Evolutionary conservation across 169 alveolate species (phyloP).

Genomic region (Eimeria tenella): DNA sequence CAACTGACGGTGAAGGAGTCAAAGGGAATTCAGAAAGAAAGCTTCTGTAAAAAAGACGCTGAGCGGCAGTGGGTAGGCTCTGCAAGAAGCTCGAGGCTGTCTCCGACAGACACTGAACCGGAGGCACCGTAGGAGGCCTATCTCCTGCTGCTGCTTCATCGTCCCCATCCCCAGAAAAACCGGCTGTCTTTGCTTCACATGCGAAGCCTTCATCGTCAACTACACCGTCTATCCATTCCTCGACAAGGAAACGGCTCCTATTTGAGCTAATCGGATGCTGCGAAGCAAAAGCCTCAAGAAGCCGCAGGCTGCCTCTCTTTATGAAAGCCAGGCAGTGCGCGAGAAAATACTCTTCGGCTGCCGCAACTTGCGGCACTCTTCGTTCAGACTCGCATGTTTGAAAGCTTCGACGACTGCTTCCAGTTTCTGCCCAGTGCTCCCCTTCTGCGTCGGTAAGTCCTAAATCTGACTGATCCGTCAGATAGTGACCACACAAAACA

Average conservation of each 20-base stretch:
- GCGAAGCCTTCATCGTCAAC: not conserved
- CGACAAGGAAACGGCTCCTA: not conserved
- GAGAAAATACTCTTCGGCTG: slow-evolving; percentile 62
- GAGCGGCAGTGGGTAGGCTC: slow-evolving; percentile 64
- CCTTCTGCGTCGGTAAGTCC: slow-evolving; percentile 78
- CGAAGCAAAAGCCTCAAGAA: slow-evolving; percentile 34
- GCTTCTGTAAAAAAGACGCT: slow-evolving; percentile 71
- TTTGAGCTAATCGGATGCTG: not conserved
- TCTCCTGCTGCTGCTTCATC: slow-evolving; percentile 31
- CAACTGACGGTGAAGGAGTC: not conserved
- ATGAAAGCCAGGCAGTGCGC: slow-evolving; percentile 44
- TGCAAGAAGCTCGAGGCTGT: slow-evolving; percentile 35
- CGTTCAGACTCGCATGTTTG: slow-evolving; percentile 60
- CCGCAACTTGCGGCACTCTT: slow-evolving; percentile 59
- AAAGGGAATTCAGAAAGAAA: slow-evolving; percentile 65
- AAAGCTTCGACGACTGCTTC: slow-evolving; percentile 48
- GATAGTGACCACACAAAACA: slow-evolving; percentile 70
- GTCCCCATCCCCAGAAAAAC: slow-evolving; percentile 14
- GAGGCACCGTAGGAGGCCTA: slow-evolving; percentile 46
- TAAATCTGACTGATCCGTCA: slow-evolving; percentile 74
- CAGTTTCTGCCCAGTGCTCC: slow-evolving; percentile 49
- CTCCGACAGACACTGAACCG: slow-evolving; percentile 11
- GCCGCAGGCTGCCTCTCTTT: slow-evolving; percentile 2
- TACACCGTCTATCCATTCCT: not conserved
- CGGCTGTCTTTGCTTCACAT: not conserved